Evolutionary conservation across 371 early-diverging fungal species (phyloP), one percentile per base, ranked within the genome.

Genomic region (Chytridium lagenaria): DNA sequence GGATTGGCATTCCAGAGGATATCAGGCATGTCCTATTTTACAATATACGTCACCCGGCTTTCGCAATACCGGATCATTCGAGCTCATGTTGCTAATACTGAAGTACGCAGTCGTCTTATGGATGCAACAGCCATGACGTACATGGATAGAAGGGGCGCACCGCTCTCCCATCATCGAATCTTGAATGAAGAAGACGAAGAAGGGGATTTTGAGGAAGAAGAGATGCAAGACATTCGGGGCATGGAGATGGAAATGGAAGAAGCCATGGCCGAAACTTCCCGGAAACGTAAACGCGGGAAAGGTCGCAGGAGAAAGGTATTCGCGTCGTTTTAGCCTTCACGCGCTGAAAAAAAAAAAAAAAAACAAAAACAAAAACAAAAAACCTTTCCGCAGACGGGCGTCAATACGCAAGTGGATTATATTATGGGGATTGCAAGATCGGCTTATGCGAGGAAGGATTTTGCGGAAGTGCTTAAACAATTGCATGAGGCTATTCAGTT

Each of bases 401-500:
- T n/a, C n/a, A n/a, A n/a, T n/a, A 37, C 36, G 16, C 64, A 40
- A 59, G 71, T 40, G 30, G 67, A 52, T 61, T 51, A 66, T 40
- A 52, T 70, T 71, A 77, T 77, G 59, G 95, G 95, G 30, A 68
- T 84, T 44, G 95, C 93, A 38, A 94, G 93, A 76, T 64, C 77
- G 26, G 81, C 89, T 19, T 95, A 94, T 77, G 86, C 91, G n/a
- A 76, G 78, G 10, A 84, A 83, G 67, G 85, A 95, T 16, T 89
- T 90, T 75, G 84, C 82, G 37, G 75, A 84, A 50, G 95, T 95
- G 0, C 87, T 93, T 39, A 82, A 86, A 33, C 67, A 87, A 10
- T 84, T 92, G 16, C 92, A 93, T 72, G 90, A 92, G 50, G 86
- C 93, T 36, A 92, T 97, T 55, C 88, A 89, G 65, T 78, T 85